phyloP scores from a whole-genome alignment of 2,329 filamentous ascomycete genomes.

The Pseudophaeomoniella oleicola region DNA sequence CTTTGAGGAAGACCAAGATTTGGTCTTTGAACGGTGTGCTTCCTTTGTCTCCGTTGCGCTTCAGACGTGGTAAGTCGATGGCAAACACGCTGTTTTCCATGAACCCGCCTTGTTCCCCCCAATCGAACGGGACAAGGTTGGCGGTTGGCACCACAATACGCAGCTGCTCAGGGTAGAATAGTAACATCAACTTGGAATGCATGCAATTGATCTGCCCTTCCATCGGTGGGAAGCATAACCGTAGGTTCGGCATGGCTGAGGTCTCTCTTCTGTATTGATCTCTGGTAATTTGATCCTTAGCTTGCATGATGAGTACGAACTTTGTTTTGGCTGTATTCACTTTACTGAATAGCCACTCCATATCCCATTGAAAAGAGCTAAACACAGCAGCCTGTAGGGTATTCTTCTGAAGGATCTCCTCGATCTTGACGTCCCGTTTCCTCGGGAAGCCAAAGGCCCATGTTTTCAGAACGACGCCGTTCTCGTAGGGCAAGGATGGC shows the following conservation, averaged over 20 bases:
- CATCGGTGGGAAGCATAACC: slow-evolving; percentile 71
- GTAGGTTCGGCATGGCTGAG: slow-evolving; percentile 36
- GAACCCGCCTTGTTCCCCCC: slow-evolving; percentile 61
- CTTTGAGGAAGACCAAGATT: slow-evolving; percentile 54
- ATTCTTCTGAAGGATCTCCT: slow-evolving; percentile 66
- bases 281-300: slow-evolving; percentile 31
- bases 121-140: slow-evolving; percentile 75
- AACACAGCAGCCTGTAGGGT: slow-evolving; percentile 63
- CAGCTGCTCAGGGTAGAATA: slow-evolving; percentile 62
- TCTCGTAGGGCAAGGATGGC: slow-evolving; percentile 29
- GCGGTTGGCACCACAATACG: slow-evolving; percentile 76
- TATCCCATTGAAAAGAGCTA: slow-evolving; percentile 78
- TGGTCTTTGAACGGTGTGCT: slow-evolving; percentile 52
- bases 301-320: slow-evolving; percentile 50
- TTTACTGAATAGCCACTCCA: slow-evolving; percentile 63
- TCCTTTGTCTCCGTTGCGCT: slow-evolving; percentile 14
- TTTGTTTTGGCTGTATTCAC: slow-evolving; percentile 47
- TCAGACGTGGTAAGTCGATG: slow-evolving; percentile 67
- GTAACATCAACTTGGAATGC: slow-evolving; percentile 87
- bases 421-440: slow-evolving; percentile 38
- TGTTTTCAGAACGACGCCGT: slow-evolving; percentile 66
- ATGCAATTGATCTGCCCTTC: slow-evolving; percentile 55
- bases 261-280: slow-evolving; percentile 23
- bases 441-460: slow-evolving; percentile 51
- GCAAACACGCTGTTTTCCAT: slow-evolving; percentile 90